Base-by-base conservation (phyloP, 2,329 filamentous ascomycete genomes). In the Fusarium sp. region DNA sequence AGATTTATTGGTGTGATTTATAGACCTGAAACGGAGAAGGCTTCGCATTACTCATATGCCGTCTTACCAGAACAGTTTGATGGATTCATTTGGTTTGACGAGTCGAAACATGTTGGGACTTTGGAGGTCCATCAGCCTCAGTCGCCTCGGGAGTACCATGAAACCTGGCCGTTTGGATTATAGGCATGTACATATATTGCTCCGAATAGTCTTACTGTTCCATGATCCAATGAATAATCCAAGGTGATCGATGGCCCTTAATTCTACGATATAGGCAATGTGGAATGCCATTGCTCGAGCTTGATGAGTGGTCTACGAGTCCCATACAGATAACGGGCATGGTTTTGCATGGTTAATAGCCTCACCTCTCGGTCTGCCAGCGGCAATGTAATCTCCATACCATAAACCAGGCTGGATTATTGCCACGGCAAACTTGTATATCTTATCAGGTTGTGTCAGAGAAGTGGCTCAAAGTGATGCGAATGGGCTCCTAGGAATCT, bases 401-500 rank as follows among this genome's bases (percentile, higher is more conserved):
- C 46, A 50, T 3, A 38, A 32, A 46, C 46, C 33, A 30, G 23
- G 15, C 33, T 38, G 38, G 41, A 50, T 10, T 41, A n/a, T 44
- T n/a, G 12, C 56, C 52, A 56, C 23, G 23, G 53, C 69, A 72
- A 72, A 56, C 53, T 52, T 53, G 42, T 53, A 26, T 67, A 46
- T 66, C 65, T 71, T 70, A 58, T 62, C 56, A 73, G 46, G 45
- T 48, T n/a, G 67, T 68, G 70, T 73, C 63, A 73, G 70, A 68
- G 37, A 73, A 50, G 26, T 50, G 41, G 45, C 58, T 70, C 54
- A 46, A 50, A 33, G 15, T 33, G 27, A n/a, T 26, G 33, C 38
- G 33, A 30, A 55, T 59, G 56, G n/a, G 64, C 70, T 67, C 64
- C 35, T 52, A 66, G 70, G 70, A 69, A 56, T 73, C 70, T 73